Conservation (phyloP, 2,329 filamentous ascomycete species). For the Aspergillus ruber region DNA sequence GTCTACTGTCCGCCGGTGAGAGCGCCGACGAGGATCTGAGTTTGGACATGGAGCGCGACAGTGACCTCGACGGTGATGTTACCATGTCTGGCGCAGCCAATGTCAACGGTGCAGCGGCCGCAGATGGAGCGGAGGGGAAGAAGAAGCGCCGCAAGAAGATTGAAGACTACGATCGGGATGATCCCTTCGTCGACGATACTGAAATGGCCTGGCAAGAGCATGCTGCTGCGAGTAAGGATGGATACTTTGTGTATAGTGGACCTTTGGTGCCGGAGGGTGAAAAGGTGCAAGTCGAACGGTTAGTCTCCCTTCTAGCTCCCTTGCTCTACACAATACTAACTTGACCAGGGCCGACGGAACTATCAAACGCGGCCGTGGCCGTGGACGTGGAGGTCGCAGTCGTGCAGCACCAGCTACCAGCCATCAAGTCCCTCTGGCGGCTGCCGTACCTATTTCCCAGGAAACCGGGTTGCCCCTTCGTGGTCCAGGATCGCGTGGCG, state of each 20-base stretch:
- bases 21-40: constrained; percentile 74
- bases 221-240: constrained; percentile 86
- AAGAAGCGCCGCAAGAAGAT: constrained; percentile 68
- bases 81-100: constrained; percentile 40
- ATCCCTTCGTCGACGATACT: constrained; percentile 77
- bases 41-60: constrained; percentile 73
- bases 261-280: constrained; percentile 82
- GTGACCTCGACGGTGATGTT: constrained; percentile 46
- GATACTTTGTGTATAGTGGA: constrained; percentile 96
- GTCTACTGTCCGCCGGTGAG: constrained; percentile 60
- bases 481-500: constrained; percentile 67
- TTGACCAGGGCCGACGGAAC: constrained; percentile 61
- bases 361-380: constrained; percentile 56
- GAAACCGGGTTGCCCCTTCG: constrained; percentile 70
- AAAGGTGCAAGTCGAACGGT: constrained; percentile 62
- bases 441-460: constrained; percentile 85
- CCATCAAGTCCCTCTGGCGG: constrained; percentile 64
- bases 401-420: constrained; percentile 58
- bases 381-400: constrained; percentile 49
- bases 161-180: constrained; percentile 61
- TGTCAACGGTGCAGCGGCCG: constrained; percentile 51
- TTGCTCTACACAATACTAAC: constrained; percentile 11
- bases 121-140: constrained; percentile 55
- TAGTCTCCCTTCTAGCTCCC: constrained; percentile 22
- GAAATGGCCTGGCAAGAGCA: constrained; percentile 94